Conservation (phyloP, 495 filamentous ascomycete genomes). For the Penicillium maclennaniae region DNA sequence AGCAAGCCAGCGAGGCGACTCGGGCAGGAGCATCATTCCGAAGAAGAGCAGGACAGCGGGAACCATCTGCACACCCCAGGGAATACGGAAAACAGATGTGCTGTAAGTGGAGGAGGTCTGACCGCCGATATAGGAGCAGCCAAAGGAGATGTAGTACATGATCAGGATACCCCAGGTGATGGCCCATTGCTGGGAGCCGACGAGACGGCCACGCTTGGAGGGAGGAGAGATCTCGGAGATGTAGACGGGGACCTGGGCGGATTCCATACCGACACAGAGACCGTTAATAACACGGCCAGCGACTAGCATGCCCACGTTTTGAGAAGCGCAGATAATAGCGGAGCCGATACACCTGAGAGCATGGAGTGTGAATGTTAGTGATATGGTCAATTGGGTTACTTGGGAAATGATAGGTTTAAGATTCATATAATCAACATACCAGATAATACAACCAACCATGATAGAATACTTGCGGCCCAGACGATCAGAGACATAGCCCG, state of each 20-base stretch:
- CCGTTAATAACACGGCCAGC: conserved; percentile 78
- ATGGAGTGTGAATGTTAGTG: not conserved
- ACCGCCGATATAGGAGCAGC: conserved; percentile 59
- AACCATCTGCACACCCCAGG: conserved; percentile 76
- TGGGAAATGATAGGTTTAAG: not conserved
- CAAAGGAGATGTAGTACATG: conserved; percentile 81
- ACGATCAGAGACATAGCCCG: conserved; percentile 63
- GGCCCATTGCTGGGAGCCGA: conserved; percentile 74
- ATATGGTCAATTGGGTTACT: not conserved
- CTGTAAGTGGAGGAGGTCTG: conserved; percentile 25
- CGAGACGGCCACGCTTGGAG: conserved; percentile 66
- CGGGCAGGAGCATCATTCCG: conserved; percentile 66
- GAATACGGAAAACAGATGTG: conserved; percentile 62
- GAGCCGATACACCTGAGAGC: conserved; percentile 57
- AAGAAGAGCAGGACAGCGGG: conserved; percentile 63
- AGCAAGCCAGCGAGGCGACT: conserved; percentile 78
- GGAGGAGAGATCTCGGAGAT: conserved; percentile 72
- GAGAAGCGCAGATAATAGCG: conserved; percentile 64
- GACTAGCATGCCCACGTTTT: conserved; percentile 71
- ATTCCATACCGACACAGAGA: conserved; percentile 72
- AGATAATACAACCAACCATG: conserved; percentile 60
- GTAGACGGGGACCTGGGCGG: conserved; percentile 78
- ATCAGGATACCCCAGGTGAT: conserved; percentile 83
- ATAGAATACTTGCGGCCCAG: conserved; percentile 67
- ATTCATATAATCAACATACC: conserved; percentile 36